These are phyloP conservation scores for Nemania diffusa DNA, from an alignment of 2,329 filamentous ascomycete species.

Conservation along the genomic window DNA sequence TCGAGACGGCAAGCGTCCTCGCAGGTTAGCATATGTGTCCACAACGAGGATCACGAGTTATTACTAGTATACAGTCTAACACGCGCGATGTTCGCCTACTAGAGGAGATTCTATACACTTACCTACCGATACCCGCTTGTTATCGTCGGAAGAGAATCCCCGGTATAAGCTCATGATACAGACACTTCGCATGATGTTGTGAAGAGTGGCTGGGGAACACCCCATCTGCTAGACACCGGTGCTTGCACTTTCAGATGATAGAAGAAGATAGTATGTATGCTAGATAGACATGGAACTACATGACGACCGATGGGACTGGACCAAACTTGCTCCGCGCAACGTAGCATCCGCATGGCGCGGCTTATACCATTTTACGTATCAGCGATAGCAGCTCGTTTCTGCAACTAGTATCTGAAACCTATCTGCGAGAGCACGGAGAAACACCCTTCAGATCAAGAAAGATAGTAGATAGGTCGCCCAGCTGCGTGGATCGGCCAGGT, in stretches of 20 bases:
- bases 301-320: conserved; percentile 13
- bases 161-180: conserved; percentile 14
- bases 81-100: not conserved
- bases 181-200: not conserved
- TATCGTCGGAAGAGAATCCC: conserved; percentile 2
- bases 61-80: conserved; percentile 13
- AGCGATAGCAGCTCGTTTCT: conserved; percentile 15
- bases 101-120: not conserved
- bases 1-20: not conserved
- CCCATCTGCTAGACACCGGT: conserved; percentile 1
- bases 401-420: conserved; percentile 15
- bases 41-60: conserved; percentile 17
- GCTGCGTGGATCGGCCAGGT: conserved; percentile 24
- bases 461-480: conserved; percentile 17
- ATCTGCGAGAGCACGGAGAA: conserved; percentile 10
- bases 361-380: conserved; percentile 29
- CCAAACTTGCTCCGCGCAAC: conserved; percentile 33
- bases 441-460: conserved; percentile 10
- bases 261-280: conserved; percentile 15
- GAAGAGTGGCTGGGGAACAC: not conserved
- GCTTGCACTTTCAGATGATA: conserved; percentile 7
- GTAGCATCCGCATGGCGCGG: conserved; percentile 39
- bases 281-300: conserved; percentile 13
- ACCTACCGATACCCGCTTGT: conserved; percentile 2
- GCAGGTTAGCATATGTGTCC: not conserved